These are phyloP conservation scores for Helminthosporium solani DNA, from an alignment of 2,329 filamentous ascomycete genomes.

Conservation along the genomic window DNA sequence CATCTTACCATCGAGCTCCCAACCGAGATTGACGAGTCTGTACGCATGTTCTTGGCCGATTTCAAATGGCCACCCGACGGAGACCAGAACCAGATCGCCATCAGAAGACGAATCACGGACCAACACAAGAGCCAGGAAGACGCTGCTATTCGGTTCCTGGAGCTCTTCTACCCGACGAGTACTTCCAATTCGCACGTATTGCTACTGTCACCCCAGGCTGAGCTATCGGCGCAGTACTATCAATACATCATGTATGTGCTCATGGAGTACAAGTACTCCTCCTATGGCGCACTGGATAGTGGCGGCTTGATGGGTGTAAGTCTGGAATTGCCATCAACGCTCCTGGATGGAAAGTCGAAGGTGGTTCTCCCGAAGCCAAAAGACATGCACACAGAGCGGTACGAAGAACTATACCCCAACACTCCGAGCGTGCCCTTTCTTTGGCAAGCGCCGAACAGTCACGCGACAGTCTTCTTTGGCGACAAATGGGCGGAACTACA, in stretches of 20 bases:
- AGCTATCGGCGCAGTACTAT: conserved; percentile 78
- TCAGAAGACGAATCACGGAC: conserved; percentile 72
- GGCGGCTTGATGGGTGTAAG: conserved; percentile 73
- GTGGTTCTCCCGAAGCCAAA: conserved; percentile 52
- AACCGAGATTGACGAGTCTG: conserved; percentile 63
- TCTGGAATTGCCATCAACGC: conserved; percentile 68
- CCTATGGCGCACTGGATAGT: conserved; percentile 47
- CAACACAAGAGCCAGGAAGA: conserved; percentile 65
- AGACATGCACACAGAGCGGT: conserved; percentile 42
- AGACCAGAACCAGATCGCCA: conserved; percentile 58
- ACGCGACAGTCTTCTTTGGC: conserved; percentile 79
- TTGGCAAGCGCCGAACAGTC: conserved; percentile 81
- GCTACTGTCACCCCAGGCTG: conserved; percentile 77
- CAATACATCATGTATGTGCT: conserved; percentile 81
- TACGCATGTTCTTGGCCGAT: conserved; percentile 61
- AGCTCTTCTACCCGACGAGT: conserved; percentile 80
- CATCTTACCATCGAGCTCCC: conserved; percentile 85
- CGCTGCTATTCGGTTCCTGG: conserved; percentile 72
- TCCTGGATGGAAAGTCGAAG: conserved; percentile 60
- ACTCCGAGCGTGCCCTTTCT: conserved; percentile 62
- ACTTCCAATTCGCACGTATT: conserved; percentile 70
- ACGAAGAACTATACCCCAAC: conserved; percentile 26
- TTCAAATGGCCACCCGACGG: conserved; percentile 66
- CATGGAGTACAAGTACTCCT: conserved; percentile 75
- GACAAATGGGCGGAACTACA: conserved; percentile 87